Evolutionary conservation across 2,329 filamentous ascomycete genomes (phyloP), one percentile per base, ranked within the genome.

Genomic region (Hortaea werneckii): DNA sequence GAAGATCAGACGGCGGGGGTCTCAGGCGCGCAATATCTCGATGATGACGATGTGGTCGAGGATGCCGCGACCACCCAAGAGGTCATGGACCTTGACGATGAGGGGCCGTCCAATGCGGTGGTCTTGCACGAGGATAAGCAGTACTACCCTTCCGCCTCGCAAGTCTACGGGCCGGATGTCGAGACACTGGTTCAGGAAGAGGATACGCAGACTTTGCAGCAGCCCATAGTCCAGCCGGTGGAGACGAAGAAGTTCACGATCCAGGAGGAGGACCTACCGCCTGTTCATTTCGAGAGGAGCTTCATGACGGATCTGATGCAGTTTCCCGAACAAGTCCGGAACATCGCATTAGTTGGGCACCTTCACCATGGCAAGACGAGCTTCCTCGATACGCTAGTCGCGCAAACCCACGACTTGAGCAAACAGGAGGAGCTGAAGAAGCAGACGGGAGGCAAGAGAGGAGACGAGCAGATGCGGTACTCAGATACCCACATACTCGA

Each of bases 51-150:
- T 50, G 78, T 78, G 41, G 64, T 78, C 44, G 63, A 63, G 4
- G 65, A 66, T 40, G 59, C 48, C 29, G 72, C 68, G 37, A 75
- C 81, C 34, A 83, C 84, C 40, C 83, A 94, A 64, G 85, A 95
- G 68, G 71, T 92, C 58, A 96, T 98, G 90, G 87, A 96, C 60
- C 71, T 96, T 38, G 90, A 96, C 63, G 80, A 87, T 65, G 83
- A 89, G 41, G 88, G 85, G 10, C 86, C 90, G 3, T 95, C 89
- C 5, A 98, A 96, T 66, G 90, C 92, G 43, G 88, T 98, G n/a
- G 78, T 98, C 47, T 78, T 98, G 40, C 92, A 98, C 69, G 92
- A 98, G 74, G 92, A 98, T 71, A 98, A 98, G 67, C 92, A 96
- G 65, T 98, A 98, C 68, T 98, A 98, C 64, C 92, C 92, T 29